These are phyloP conservation scores for Penicillium soppii DNA, from an alignment of 495 filamentous ascomycete genomes.

Conservation along the genomic window DNA sequence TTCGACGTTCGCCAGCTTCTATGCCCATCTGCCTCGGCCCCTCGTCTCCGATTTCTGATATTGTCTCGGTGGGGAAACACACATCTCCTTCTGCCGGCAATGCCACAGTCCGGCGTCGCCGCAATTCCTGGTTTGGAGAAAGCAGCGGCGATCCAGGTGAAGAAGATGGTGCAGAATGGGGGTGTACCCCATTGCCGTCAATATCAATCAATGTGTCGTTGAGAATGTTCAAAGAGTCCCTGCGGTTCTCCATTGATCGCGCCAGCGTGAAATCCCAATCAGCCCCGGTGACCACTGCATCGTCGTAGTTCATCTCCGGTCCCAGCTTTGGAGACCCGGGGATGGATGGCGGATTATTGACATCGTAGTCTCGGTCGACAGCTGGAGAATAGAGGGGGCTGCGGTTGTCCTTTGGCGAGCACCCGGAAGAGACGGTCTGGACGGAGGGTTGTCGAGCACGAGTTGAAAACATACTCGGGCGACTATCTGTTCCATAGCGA, in stretches of 20 bases:
- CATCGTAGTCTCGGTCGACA: conserved; percentile 61
- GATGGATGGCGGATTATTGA: conserved; percentile 96
- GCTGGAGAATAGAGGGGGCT: conserved; percentile 28
- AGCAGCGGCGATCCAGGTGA: conserved; percentile 28
- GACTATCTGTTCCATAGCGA: conserved; percentile 43
- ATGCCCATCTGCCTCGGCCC: conserved; percentile 37
- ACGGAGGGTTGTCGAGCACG: conserved; percentile 30
- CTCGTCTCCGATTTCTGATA: conserved; percentile 80
- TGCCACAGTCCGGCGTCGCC: conserved; percentile 51
- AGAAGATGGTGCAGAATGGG: conserved; percentile 30
- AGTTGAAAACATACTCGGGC: conserved; percentile 27
- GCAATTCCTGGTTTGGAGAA: conserved; percentile 33
- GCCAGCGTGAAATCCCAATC: conserved; percentile 42
- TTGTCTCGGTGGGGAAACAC: conserved; percentile 80
- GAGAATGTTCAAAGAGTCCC: conserved; percentile 27
- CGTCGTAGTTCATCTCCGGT: conserved; percentile 67
- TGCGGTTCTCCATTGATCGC: conserved; percentile 34
- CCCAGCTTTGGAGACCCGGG: conserved; percentile 70
- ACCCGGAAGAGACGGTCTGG: conserved; percentile 32
- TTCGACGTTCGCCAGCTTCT: conserved; percentile 49
- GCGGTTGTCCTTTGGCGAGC: conserved; percentile 31
- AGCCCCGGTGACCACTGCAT: conserved; percentile 66
- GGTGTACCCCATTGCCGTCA: conserved; percentile 41
- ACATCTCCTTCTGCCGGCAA: conserved; percentile 79
- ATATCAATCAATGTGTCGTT: conserved; percentile 60